Evolutionary conservation across 805 yeast genomes (phyloP), one percentile per base, ranked within the genome.

Genomic region (Lachancea sp.): DNA sequence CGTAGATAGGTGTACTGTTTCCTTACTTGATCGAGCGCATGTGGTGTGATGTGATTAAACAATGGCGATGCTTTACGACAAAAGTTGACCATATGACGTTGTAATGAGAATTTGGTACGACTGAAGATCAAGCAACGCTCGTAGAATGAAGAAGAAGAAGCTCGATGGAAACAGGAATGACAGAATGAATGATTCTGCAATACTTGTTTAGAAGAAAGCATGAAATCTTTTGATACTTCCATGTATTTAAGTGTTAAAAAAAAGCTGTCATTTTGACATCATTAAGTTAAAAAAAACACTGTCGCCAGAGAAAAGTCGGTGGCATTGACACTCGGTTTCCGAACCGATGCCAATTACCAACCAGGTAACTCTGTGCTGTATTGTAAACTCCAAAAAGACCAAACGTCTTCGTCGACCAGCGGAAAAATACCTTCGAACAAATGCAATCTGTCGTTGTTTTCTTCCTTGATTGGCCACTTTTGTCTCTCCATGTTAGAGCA

Each of bases 401-500:
- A 55, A 62, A 60, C 66, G 50, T 60, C 49, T 57, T 56, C 53
- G 66, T 58, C 66, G 59, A 55, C 48, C 43, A 37, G 25, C 17
- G 20, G 7, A 33, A 33, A 34, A 22, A 22, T n/a, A n/a, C n/a
- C n/a, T n/a, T n/a, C n/a, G n/a, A n/a, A n/a, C n/a, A n/a, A n/a
- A n/a, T n/a, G n/a, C n/a, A n/a, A n/a, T n/a, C n/a, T 22, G 25
- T 22, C 25, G 8, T 6, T 22, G 4, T 22, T 22, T 22, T 22
- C 8, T 22, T 4, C 8, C 8, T 16, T 18, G 46, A 29, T n/a
- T 44, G 47, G 54, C 44, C 60, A 56, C 64, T 49, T 57, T 53
- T 58, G 66, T 58, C 66, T 60, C 63, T 53, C 65, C 53, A 43
- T 50, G 49, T 58, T 56, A 56, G 65, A 62, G 66, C 59, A 49